A percentile compares a stretch with the other conserved stretches of the same genome.
phyloP scores from a whole-genome alignment of 345 rosid genomes.

The Sisymbrium irio region DNA sequence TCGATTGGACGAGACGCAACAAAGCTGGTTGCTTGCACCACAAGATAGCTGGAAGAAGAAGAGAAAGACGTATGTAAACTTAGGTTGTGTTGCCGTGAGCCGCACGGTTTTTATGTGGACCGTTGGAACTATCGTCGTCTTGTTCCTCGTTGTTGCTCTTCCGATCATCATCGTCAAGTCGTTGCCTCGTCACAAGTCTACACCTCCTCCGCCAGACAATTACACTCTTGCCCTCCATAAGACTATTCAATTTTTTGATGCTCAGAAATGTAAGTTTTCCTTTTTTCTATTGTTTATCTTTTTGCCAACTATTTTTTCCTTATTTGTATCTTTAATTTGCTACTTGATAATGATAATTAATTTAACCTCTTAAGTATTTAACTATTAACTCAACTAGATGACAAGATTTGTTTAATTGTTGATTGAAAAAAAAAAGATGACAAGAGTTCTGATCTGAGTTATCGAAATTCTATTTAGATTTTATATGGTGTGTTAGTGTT shows the following conservation, averaged over 20 bases:
- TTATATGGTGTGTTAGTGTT: background rate
- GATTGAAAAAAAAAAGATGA: background rate
- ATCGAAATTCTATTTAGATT: background rate
- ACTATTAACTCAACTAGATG: background rate
- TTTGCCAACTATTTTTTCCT: background rate
- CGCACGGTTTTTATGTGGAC: constrained; percentile 56
- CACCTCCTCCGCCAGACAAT: constrained; percentile 60
- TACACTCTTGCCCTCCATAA: constrained; percentile 77
- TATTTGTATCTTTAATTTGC: background rate
- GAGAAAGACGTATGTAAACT: constrained; percentile 56
- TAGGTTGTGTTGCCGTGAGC: constrained; percentile 68
- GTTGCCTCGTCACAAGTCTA: constrained; percentile 51
- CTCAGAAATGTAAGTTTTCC: constrained; percentile 73
- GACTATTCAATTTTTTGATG: constrained; percentile 83
- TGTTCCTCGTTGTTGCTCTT: constrained; percentile 56
- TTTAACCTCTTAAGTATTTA: background rate
- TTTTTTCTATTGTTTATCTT: background rate
- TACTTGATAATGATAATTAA: background rate
- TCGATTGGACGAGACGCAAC: constrained; percentile 70
- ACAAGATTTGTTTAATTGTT: background rate
- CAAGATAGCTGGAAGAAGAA: constrained; percentile 55
- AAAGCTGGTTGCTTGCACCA: constrained; percentile 73
- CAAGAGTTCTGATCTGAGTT: background rate
- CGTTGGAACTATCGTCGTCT: constrained; percentile 38
- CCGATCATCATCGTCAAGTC: constrained; percentile 64